phyloP scores from a whole-genome alignment of 306 rosid species.

The Astragalus membranaceus region DNA sequence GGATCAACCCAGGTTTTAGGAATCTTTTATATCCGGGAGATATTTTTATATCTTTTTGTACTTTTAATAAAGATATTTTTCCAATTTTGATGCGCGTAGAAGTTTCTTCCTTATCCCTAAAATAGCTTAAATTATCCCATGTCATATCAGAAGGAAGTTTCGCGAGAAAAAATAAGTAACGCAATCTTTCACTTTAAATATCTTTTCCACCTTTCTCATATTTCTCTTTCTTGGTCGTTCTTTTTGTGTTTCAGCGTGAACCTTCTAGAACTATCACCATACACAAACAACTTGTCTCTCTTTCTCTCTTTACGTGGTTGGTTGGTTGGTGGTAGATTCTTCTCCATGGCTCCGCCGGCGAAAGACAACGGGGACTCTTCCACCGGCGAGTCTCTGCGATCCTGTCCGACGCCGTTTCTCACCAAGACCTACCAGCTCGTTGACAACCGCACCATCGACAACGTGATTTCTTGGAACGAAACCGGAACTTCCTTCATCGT shows the following conservation, averaged over 20 bases:
- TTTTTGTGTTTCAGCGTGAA: constrained; percentile 29
- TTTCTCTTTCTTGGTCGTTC: not conserved
- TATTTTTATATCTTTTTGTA: no score
- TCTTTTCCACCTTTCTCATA: not conserved
- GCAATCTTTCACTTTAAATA: not conserved
- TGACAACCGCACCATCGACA: constrained; percentile 55
- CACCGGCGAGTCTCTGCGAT: constrained; percentile 34
- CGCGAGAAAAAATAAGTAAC: constrained; percentile 14
- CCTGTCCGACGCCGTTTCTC: constrained; percentile 68
- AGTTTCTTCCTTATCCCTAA: not conserved
- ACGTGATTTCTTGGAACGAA: constrained; percentile 81
- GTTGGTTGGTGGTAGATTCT: not conserved
- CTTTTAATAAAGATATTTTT: no score
- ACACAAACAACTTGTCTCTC: not conserved
- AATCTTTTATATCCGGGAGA: no score
- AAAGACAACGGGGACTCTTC: constrained; percentile 31
- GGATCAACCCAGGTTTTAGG: no score
- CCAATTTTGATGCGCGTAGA: not conserved
- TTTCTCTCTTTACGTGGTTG: not conserved
- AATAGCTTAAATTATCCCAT: not conserved
- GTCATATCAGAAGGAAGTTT: constrained; percentile 14
- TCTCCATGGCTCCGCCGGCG: constrained; percentile 43
- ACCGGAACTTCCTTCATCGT: constrained; percentile 85
- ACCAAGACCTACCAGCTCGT: constrained; percentile 73
- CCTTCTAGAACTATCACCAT: constrained; percentile 55